Base-by-base conservation (phyloP, 805 yeast genomes). In the Sporopachydermia lactativora region DNA sequence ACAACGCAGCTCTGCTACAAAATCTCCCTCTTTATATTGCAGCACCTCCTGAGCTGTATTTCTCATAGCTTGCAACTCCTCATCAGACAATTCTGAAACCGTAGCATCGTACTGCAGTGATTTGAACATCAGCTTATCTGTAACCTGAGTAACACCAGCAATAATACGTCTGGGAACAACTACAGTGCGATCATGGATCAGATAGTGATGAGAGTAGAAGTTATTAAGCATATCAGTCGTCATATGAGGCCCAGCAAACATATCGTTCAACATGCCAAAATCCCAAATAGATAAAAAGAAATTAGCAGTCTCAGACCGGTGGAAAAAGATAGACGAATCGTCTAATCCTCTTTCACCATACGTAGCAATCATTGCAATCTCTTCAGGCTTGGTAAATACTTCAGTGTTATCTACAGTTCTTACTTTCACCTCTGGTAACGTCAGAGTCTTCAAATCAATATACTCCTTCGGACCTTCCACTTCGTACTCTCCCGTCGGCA, bases 251-350 rank as follows among this genome's bases (percentile, higher is more conserved):
- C 13, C 13, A n/a, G 8, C 13, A 24, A 24, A 24, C n/a, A 24
- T 24, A 8, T 24, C 31, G n/a, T 24, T n/a, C 31, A 24, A n/a
- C 31, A 24, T 24, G 8, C 31, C 31, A 24, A 24, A 24, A 24
- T 24, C 31, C 31, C 31, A 24, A 8, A 24, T 24, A 8, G 31
- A 24, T 24, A 24, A 24, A n/a, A 24, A 24, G 31, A 24, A 24
- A 24, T 24, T 24, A n/a, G 31, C 31, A 24, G 31, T 24, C 8
- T 8, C 31, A 8, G 31, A 24, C 31, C 31, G 8, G n/a, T 24
- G 31, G n/a, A 24, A 24, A 24, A 24, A 24, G n/a, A 24, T 24
- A 24, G 31, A 24, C 31, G 31, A 24, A n/a, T 24, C 31, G 31
- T 24, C 31, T 24, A 24, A 24, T 8, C 31, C 31, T 8, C n/a